Evolutionary conservation across 2,329 filamentous ascomycete species (phyloP).

Genomic region (Elsinoe perseae): DNA sequence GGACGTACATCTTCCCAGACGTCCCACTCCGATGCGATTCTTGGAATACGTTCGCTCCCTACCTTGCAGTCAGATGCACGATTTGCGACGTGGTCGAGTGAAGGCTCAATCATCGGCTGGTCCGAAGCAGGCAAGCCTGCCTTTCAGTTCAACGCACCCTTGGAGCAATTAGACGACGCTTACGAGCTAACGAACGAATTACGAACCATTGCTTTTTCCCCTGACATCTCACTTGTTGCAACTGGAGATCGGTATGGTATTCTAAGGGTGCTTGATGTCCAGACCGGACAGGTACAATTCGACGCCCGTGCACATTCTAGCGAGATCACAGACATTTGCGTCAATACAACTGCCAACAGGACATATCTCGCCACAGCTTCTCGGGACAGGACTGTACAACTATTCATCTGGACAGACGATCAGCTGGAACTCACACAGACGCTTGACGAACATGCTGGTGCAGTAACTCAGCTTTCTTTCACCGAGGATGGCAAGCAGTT

Average conservation of each 20-base stretch:
- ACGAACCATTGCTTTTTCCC: slow-evolving; percentile 51
- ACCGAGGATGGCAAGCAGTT: slow-evolving; percentile 58
- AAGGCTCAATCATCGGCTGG: slow-evolving; percentile 79
- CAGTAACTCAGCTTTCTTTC: slow-evolving; percentile 71
- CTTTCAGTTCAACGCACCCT: slow-evolving; percentile 55
- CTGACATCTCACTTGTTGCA: slow-evolving; percentile 59
- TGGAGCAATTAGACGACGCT: slow-evolving; percentile 54
- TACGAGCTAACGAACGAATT: slow-evolving; percentile 49
- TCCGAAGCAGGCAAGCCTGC: slow-evolving; percentile 61
- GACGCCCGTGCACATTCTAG: slow-evolving; percentile 79
- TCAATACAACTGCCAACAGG: slow-evolving; percentile 55
- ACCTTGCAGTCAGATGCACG: slow-evolving; percentile 55
- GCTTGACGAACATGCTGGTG: slow-evolving; percentile 80
- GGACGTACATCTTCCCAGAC: slow-evolving; percentile 20
- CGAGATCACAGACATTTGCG: slow-evolving; percentile 73
- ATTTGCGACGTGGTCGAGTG: slow-evolving; percentile 84
- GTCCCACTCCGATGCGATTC: slow-evolving; percentile 51
- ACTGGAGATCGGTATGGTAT: slow-evolving; percentile 83
- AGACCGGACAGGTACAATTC: slow-evolving; percentile 54
- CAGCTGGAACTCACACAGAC: slow-evolving; percentile 71
- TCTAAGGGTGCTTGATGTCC: slow-evolving; percentile 59
- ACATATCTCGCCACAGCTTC: slow-evolving; percentile 74
- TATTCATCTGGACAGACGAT: slow-evolving; percentile 58
- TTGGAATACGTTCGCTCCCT: slow-evolving; percentile 64
- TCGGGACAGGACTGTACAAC: slow-evolving; percentile 82